phyloP scores from a whole-genome alignment of 352 stramenopile species.

The Phytophthora hibernalis region DNA sequence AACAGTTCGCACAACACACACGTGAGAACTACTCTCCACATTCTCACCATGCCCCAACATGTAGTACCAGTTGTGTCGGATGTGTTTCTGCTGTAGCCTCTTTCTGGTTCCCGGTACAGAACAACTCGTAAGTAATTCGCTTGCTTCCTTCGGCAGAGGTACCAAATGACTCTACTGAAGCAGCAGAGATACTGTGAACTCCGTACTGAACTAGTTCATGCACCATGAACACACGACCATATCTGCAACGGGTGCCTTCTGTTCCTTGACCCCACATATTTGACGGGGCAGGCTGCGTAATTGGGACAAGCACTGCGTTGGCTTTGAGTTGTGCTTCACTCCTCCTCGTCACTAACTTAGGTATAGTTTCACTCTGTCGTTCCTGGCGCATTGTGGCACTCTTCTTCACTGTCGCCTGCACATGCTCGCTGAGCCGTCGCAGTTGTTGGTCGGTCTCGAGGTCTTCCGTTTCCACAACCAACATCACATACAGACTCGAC shows the following conservation, averaged over 20 bases:
- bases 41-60: background rate
- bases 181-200: conserved; percentile 36
- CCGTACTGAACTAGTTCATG: conserved; percentile 17
- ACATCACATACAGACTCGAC: conserved; percentile 71
- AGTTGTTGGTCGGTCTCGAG: conserved; percentile 70
- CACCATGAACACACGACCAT: conserved; percentile 20
- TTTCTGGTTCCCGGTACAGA: conserved; percentile 31
- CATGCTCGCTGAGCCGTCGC: conserved; percentile 68
- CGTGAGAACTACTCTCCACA: background rate
- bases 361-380: conserved; percentile 21
- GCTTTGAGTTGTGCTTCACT: conserved; percentile 34
- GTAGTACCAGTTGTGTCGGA: conserved; percentile 35
- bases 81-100: conserved; percentile 20
- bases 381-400: conserved; percentile 44
- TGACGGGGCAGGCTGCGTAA: conserved; percentile 1
- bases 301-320: conserved; percentile 36
- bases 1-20: background rate
- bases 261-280: conserved; percentile 21
- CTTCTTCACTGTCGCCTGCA: conserved; percentile 45
- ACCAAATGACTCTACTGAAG: conserved; percentile 11
- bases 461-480: conserved; percentile 77
- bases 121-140: conserved; percentile 28
- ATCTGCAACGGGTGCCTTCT: conserved; percentile 11
- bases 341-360: conserved; percentile 16
- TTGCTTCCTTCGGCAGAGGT: background rate